phyloP scores from a whole-genome alignment of 169 alveolate genomes.

The Amoebophrya sp. region DNA sequence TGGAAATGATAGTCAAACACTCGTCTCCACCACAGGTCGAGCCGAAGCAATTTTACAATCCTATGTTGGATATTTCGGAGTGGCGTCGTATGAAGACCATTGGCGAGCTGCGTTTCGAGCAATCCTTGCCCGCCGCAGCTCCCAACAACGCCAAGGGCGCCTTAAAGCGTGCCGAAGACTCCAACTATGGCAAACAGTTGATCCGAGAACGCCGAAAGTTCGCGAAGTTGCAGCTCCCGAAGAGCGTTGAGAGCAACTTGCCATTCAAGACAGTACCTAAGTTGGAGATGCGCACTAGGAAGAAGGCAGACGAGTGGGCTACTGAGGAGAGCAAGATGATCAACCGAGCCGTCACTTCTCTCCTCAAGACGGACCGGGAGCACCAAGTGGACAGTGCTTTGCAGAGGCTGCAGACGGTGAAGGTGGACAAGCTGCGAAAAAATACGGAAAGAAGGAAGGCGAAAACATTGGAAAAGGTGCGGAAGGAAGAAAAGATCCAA shows the following conservation, averaged over 20 bases:
- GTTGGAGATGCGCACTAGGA: conserved; percentile 38
- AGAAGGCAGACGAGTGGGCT: conserved; percentile 42
- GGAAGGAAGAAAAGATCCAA: conserved; percentile 40
- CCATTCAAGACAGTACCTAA: conserved; percentile 52
- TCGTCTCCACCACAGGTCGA: no score
- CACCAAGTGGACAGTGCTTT: conserved; percentile 36
- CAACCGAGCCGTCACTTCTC: background rate
- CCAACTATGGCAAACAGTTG: conserved; percentile 36
- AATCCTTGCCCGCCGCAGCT: conserved; percentile 51
- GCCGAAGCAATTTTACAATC: conserved; percentile 58
- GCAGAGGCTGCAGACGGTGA: conserved; percentile 37
- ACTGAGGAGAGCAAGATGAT: background rate
- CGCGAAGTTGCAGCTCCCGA: conserved; percentile 51
- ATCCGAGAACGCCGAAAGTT: conserved; percentile 49
- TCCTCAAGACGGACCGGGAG: conserved; percentile 40
- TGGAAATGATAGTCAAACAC: no score
- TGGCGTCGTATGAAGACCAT: conserved; percentile 59
- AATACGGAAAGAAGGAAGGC: conserved; percentile 48
- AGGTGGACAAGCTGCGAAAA: conserved; percentile 48
- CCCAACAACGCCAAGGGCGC: conserved; percentile 39
- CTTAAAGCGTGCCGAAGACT: background rate
- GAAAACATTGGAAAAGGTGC: conserved; percentile 42
- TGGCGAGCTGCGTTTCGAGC: conserved; percentile 55
- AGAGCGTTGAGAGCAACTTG: conserved; percentile 45
- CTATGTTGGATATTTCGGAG: conserved; percentile 56